Conservation (phyloP, 2,329 filamentous ascomycete genomes). For the Beauveria asiatica region DNA sequence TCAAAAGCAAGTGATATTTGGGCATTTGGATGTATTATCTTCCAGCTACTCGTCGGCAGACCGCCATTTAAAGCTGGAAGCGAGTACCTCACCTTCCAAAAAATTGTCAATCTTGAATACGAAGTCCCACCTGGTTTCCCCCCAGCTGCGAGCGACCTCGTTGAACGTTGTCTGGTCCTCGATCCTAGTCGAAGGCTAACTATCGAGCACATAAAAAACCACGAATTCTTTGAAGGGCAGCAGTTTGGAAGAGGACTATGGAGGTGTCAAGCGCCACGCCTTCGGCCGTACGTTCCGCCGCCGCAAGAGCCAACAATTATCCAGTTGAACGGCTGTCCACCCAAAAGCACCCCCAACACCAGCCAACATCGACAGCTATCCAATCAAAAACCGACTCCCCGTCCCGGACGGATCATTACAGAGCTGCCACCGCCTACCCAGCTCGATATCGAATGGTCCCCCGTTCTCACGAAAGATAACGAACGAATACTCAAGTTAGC, state of each 20-base stretch:
- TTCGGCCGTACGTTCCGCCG: conserved; percentile 76
- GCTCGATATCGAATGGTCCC: conserved; percentile 97
- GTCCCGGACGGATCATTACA: conserved; percentile 78
- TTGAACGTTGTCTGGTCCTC: conserved; percentile 82
- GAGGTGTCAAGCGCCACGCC: conserved; percentile 79
- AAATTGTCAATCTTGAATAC: conserved; percentile 91
- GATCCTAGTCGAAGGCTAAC: conserved; percentile 78
- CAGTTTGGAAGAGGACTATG: conserved; percentile 77
- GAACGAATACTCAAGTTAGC: conserved; percentile 92
- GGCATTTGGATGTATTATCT: conserved; percentile 98
- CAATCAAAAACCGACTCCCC: conserved; percentile 36
- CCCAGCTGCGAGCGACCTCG: conserved; percentile 72
- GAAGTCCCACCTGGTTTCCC: conserved; percentile 84
- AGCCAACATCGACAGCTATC: conserved; percentile 27
- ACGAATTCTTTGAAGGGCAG: conserved; percentile 88
- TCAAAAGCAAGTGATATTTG: conserved; percentile 97
- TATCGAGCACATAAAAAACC: conserved; percentile 93
- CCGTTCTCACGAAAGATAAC: conserved; percentile 81
- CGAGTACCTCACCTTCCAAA: conserved; percentile 96
- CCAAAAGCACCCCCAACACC: conserved; percentile 20
- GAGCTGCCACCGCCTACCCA: conserved; percentile 95
- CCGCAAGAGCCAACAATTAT: conserved; percentile 65
- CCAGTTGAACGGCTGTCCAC: conserved; percentile 54
- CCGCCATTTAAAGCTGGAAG: conserved; percentile 95
- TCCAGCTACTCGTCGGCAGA: conserved; percentile 88